Evolutionary conservation across 345 rosid species (phyloP).

Genomic region (Hibiscus trionum): DNA sequence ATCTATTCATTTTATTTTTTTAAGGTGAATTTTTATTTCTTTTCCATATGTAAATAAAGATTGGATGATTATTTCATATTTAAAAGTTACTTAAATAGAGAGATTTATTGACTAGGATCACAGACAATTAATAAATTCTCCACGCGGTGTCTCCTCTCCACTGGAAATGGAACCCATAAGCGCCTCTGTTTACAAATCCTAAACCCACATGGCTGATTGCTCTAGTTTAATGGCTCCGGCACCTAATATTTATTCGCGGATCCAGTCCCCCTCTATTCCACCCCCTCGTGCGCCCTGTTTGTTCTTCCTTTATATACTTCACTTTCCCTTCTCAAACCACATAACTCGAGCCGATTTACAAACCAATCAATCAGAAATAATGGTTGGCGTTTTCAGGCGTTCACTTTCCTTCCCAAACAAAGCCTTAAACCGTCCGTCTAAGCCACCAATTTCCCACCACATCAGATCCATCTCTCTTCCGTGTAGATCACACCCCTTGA

Average conservation of each 20-base stretch:
- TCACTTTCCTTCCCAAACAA: constrained; percentile 56
- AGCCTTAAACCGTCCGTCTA: constrained; percentile 24
- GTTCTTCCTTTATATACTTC: constrained; percentile 5
- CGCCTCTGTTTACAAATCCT: constrained; percentile 9
- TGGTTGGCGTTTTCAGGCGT: constrained; percentile 36
- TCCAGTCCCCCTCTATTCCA: constrained; percentile 10
- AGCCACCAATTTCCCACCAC: constrained; percentile 41
- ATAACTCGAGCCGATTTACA: neutral
- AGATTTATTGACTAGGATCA: too few relatives aligned
- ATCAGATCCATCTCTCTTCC: constrained; percentile 54
- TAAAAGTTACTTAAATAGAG: too few relatives aligned
- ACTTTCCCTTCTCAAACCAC: constrained; percentile 1
- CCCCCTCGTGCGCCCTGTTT: constrained; percentile 20
- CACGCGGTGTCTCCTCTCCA: constrained; percentile 17
- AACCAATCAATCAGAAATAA: neutral
- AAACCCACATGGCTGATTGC: constrained; percentile 3
- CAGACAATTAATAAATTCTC: too few relatives aligned
- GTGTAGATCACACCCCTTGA: constrained; percentile 48
- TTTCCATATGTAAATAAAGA: too few relatives aligned
- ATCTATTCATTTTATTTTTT: too few relatives aligned
- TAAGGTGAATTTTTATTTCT: too few relatives aligned
- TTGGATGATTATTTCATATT: too few relatives aligned
- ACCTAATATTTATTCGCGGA: constrained; percentile 21
- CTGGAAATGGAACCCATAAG: constrained; percentile 10
- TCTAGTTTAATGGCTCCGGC: neutral